Percentiles rank a stretch among this genome's conserved stretches.
These are phyloP conservation scores for Colletotrichum camelliae DNA, from an alignment of 2,329 filamentous ascomycete genomes.

Conservation along the genomic window DNA sequence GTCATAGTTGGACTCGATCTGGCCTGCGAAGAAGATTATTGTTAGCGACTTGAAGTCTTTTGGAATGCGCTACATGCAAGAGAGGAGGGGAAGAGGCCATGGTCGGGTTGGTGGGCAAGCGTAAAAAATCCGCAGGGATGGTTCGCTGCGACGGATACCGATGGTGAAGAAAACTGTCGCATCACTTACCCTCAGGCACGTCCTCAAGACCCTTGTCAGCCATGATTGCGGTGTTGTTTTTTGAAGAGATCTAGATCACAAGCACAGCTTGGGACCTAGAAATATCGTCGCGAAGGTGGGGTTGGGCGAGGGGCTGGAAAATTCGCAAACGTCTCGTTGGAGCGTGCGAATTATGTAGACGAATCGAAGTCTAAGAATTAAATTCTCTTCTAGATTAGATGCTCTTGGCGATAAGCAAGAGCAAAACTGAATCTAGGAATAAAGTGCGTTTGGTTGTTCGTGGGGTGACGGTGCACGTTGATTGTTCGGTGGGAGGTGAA, in stretches of 20 bases:
- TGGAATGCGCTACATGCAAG: background rate
- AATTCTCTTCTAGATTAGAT: slow-evolving; percentile 47
- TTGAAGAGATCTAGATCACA: slow-evolving; percentile 72
- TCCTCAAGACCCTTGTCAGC: slow-evolving; percentile 99
- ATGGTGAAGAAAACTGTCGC: background rate
- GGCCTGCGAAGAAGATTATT: slow-evolving; percentile 61
- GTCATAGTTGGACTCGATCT: slow-evolving; percentile 99
- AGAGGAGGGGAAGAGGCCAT: background rate
- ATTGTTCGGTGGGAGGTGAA: slow-evolving; percentile 28
- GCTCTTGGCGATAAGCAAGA: slow-evolving; percentile 51
- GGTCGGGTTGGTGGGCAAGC: background rate
- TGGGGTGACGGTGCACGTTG: slow-evolving; percentile 32
- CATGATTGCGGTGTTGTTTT: slow-evolving; percentile 82
- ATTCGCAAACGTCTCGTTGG: slow-evolving; percentile 35
- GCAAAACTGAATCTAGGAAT: slow-evolving; percentile 47
- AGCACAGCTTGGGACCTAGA: slow-evolving; percentile 80
- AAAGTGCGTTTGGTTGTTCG: slow-evolving; percentile 23
- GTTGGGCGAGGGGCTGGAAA: slow-evolving; percentile 39
- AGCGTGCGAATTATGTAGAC: slow-evolving; percentile 26
- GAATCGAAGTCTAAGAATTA: slow-evolving; percentile 33
- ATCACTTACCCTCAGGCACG: slow-evolving; percentile 75
- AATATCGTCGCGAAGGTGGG: slow-evolving; percentile 24
- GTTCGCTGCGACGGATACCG: background rate
- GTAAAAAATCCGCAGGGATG: background rate
- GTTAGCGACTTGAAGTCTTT: slow-evolving; percentile 23